A percentile compares a stretch with the other conserved stretches of the same genome.
Conservation (phyloP, 1,139 yeast genomes). For the Pichia inconspicua region DNA sequence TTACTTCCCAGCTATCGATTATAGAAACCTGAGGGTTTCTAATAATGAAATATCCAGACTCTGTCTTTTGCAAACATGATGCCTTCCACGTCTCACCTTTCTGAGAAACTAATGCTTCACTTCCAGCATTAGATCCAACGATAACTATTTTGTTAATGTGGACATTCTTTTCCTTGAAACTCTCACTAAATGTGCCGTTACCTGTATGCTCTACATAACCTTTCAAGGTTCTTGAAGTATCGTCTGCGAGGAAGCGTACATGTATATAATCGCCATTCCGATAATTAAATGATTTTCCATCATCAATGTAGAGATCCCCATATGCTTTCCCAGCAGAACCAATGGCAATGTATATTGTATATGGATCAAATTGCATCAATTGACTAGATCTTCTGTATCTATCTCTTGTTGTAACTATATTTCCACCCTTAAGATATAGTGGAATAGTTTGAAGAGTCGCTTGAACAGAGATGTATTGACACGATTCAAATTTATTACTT, state of each 20-base stretch:
- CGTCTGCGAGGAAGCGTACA: conserved; percentile 31
- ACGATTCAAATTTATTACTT: conserved; percentile 14
- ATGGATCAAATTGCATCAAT: conserved; percentile 77
- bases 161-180: conserved; percentile 25
- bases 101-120: conserved; percentile 27
- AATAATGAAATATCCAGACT: conserved; percentile 28
- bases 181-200: conserved; percentile 22
- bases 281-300: conserved; percentile 67
- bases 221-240: conserved; percentile 21
- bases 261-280: conserved; percentile 40
- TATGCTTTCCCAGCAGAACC: conserved; percentile 38
- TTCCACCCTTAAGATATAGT: conserved; percentile 69
- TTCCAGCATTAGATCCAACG: conserved; percentile 30
- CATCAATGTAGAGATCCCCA: conserved; percentile 65
- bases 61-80: conserved; percentile 19
- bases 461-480: conserved; percentile 35
- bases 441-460: conserved; percentile 65
- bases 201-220: conserved; percentile 20
- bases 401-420: conserved; percentile 57
- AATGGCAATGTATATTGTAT: conserved; percentile 63
- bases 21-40: conserved; percentile 49
- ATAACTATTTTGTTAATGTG: conserved; percentile 55
- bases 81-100: conserved; percentile 33
- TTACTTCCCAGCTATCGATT: conserved; percentile 43
- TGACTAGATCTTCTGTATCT: conserved; percentile 74